Percentiles rank a stretch among this genome's conserved stretches.
These are phyloP conservation scores for Kappamyces sp. DNA, from an alignment of 192 early-diverging fungal genomes.

Conservation along the genomic window DNA sequence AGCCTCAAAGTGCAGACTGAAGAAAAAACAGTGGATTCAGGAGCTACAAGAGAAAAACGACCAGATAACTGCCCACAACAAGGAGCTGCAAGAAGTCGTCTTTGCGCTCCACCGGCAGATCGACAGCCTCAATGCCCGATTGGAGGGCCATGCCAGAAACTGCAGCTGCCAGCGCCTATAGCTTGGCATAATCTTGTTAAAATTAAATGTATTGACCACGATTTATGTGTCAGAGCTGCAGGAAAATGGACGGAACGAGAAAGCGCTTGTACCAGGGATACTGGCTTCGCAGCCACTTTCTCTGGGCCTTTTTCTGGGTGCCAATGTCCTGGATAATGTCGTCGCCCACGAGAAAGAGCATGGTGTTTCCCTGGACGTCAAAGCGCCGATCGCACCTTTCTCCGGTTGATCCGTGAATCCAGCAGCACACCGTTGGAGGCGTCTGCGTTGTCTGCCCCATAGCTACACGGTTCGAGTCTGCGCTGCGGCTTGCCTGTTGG, in stretches of 20 bases:
- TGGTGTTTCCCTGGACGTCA: slow-evolving; percentile 2
- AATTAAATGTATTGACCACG: no score
- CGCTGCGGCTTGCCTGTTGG: neutral
- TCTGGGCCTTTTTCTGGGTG: slow-evolving; percentile 3
- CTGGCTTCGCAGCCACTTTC: slow-evolving; percentile 19
- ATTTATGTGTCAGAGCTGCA: no score
- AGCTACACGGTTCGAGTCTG: neutral
- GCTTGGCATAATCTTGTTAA: neutral
- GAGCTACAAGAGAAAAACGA: slow-evolving; percentile 28
- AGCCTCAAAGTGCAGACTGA: slow-evolving; percentile 54
- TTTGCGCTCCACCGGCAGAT: neutral
- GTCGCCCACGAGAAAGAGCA: slow-evolving; percentile 10
- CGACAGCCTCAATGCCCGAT: neutral
- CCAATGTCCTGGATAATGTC: neutral
- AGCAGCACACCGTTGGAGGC: slow-evolving; percentile 11
- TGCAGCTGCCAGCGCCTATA: neutral
- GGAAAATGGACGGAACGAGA: slow-evolving; percentile 30
- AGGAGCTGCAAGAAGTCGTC: no score
- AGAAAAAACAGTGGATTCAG: slow-evolving; percentile 49
- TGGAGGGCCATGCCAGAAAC: neutral
- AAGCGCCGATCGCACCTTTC: neutral
- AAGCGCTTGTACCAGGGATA: slow-evolving; percentile 20
- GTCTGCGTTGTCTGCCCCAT: slow-evolving; percentile 10
- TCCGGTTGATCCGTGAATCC: slow-evolving; percentile 14
- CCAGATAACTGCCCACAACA: no score